Conservation (phyloP, 1,284 basidiomycete species). For the Pascua sp. region DNA sequence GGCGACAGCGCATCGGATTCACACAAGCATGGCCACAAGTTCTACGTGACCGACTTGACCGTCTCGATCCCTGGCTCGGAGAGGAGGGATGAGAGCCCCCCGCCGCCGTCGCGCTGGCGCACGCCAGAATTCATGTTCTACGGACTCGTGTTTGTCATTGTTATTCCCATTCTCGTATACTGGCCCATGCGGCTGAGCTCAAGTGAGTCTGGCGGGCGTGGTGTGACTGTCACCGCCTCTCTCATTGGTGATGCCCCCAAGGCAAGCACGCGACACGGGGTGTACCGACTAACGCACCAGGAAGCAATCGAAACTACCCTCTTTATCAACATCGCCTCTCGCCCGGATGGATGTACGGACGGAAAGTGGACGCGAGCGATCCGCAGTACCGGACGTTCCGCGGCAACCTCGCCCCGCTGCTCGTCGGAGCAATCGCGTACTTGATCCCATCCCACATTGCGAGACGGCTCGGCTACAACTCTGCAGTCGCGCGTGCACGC, state of each 20-base stretch:
- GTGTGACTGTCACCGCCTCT: too few species aligned
- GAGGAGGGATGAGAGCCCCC: slow-evolving; percentile 10
- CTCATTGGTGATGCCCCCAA: too few species aligned
- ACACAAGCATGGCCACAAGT: neutral
- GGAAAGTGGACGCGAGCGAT: slow-evolving; percentile 73
- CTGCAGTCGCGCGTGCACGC: slow-evolving; percentile 10
- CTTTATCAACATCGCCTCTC: slow-evolving; percentile 62
- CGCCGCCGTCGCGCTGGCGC: slow-evolving; percentile 60
- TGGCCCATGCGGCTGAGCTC: slow-evolving; percentile 73
- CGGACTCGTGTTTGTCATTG: slow-evolving; percentile 60
- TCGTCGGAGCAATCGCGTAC: slow-evolving; percentile 55
- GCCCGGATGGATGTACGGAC: slow-evolving; percentile 54
- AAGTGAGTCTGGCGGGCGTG: slow-evolving; percentile 54
- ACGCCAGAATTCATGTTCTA: slow-evolving; percentile 82
- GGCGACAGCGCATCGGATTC: neutral
- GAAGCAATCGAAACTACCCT: slow-evolving; percentile 65
- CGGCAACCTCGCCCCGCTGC: slow-evolving; percentile 63
- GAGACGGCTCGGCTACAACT: slow-evolving; percentile 1
- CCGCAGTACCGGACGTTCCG: slow-evolving; percentile 79
- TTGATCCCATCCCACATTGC: slow-evolving; percentile 38
- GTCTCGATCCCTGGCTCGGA: slow-evolving; percentile 28
- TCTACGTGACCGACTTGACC: slow-evolving; percentile 35
- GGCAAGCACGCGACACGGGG: neutral
- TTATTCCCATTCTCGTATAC: slow-evolving; percentile 74
- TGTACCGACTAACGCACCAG: neutral